These are phyloP conservation scores for Backusella liffmaniae DNA, from an alignment of 192 early-diverging fungal genomes.

Conservation along the genomic window DNA sequence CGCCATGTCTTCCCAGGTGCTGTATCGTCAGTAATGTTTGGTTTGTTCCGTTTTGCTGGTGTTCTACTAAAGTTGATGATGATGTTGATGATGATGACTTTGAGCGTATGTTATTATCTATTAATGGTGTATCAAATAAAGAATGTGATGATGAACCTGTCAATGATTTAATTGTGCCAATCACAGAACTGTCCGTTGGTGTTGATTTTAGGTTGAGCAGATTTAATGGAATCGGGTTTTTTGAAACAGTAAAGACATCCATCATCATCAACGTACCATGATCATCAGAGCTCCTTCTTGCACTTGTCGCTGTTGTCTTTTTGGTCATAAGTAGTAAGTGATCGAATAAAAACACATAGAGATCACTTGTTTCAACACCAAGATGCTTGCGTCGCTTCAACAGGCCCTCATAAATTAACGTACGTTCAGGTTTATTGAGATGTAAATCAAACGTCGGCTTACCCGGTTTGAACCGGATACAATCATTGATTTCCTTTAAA, in stretches of 20 bases:
- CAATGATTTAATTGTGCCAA: not conserved
- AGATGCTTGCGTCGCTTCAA: conserved; percentile 44
- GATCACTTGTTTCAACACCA: conserved; percentile 54
- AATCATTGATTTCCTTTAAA: conserved; percentile 18
- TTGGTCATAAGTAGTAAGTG: conserved; percentile 80
- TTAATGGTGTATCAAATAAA: not conserved
- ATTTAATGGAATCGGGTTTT: conserved; percentile 79
- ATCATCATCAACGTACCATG: not conserved
- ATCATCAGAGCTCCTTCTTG: not conserved
- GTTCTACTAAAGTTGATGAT: not conserved
- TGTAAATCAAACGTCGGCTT: conserved; percentile 40
- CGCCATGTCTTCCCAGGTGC: conserved; percentile 72
- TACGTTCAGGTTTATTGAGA: conserved; percentile 66
- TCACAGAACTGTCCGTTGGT: not conserved
- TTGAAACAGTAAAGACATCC: conserved; percentile 52
- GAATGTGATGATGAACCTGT: not conserved
- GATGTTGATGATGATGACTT: not conserved
- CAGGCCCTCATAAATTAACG: conserved; percentile 75
- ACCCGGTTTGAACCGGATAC: conserved; percentile 7
- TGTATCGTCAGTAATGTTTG: conserved; percentile 59
- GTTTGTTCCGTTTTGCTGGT: conserved; percentile 32
- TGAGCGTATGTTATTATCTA: not conserved
- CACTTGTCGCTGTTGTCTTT: conserved; percentile 36
- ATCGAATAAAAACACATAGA: conserved; percentile 87
- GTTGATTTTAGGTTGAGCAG: conserved; percentile 41